phyloP scores from a whole-genome alignment of 1,284 basidiomycete species.

The Ceratobasidium sp. region DNA sequence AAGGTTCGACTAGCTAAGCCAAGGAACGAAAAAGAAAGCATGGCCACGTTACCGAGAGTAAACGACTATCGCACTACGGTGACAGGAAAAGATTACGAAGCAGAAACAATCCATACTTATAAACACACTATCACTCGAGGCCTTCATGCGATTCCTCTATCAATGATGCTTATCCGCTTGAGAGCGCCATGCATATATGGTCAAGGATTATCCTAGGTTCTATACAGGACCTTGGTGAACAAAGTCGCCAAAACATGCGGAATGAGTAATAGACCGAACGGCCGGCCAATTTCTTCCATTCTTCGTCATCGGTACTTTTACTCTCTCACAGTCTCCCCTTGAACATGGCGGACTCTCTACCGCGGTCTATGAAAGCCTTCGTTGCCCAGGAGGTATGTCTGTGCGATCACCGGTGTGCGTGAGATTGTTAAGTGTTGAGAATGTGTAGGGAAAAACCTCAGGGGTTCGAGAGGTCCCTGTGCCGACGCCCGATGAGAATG shows the following conservation, averaged over 20 bases:
- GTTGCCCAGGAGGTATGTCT: conserved; percentile 30
- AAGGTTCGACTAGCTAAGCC: too few species aligned
- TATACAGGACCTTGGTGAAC: neutral
- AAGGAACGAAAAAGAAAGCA: too few species aligned
- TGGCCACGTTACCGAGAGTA: too few species aligned
- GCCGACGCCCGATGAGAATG: conserved; percentile 50
- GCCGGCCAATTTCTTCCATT: neutral
- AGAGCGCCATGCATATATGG: too few species aligned
- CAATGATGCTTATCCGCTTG: neutral
- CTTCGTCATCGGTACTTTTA: neutral
- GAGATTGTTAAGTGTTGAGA: neutral
- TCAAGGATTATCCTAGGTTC: neutral
- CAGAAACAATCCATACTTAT: too few species aligned
- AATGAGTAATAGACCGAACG: neutral
- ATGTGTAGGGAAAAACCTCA: conserved; percentile 28
- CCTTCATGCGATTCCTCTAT: neutral
- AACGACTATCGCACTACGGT: too few species aligned
- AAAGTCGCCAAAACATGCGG: neutral
- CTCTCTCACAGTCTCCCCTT: conserved; percentile 1
- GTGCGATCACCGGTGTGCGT: neutral
- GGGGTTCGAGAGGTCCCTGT: conserved; percentile 48
- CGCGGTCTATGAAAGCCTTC: conserved; percentile 41
- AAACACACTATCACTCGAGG: too few species aligned
- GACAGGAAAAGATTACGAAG: too few species aligned
- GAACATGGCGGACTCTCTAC: conserved; percentile 23